Evolutionary conservation across 176 grass and related monocot genomes (phyloP), one percentile per base, ranked within the genome.

Genomic region (Olyra latifolia): DNA sequence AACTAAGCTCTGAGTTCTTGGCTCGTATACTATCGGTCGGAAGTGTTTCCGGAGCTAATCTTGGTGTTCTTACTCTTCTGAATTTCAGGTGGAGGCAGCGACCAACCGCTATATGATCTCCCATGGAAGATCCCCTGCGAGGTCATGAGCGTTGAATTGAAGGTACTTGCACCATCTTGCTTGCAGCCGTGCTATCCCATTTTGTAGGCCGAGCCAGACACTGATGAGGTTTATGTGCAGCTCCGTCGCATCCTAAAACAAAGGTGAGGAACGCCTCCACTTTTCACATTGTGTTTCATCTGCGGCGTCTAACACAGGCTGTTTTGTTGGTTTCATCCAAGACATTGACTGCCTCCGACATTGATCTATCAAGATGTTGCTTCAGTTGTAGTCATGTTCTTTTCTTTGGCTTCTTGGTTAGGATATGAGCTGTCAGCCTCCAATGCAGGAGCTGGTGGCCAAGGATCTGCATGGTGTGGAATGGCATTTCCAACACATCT

Each of bases 401-500:
- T 81, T 83, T 50, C 53, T 84, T 78, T 83, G 75, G 57, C 69
- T 56, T 80, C 61, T 72, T 83, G 71, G 62, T 83, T 75, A 97
- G 95, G 95, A 97, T 87, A 97, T 97, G 94, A 84, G 80, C 71
- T 69, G 84, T 66, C 94, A 97, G 81, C 94, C 94, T 69, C 94
- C 94, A 39, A 92, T 82, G 44, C 94, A 97, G 74, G 94, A 97
- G 63, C 80, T 97, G 47, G 87, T 84, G 27, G 91, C 94, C 42
- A 97, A 92, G 85, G 94, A 97, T 81, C 85, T 97, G 80, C 94
- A 97, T 86, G 50, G 89, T 9, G 72, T 88, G 0, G 91, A 97
- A 78, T 97, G 94, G 94, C 91, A 85, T 17, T 97, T 97, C 77
- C 94, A 91, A 10, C 94, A 97, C 75, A 97, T 97, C 71, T 97